These are phyloP conservation scores for Mrakia gelida DNA, from an alignment of 768 basidiomycete species.

Conservation along the genomic window DNA sequence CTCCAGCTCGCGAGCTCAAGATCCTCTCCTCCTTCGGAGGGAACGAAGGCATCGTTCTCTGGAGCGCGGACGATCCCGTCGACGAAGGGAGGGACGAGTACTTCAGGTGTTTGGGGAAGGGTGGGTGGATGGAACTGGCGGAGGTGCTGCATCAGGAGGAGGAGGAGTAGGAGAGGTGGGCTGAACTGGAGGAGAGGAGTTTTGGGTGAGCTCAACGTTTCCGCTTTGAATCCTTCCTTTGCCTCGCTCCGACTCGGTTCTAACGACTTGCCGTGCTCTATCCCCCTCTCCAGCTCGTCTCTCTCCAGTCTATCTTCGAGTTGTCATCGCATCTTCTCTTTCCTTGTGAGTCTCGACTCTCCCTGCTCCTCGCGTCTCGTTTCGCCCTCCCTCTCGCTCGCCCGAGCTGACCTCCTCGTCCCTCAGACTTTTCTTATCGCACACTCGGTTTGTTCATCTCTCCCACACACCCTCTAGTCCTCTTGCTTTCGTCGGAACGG, in stretches of 20 bases:
- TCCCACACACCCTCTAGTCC: not conserved
- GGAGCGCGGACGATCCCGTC: constrained; percentile 32
- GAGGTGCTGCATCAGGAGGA: constrained; percentile 19
- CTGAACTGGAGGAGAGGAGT: not conserved
- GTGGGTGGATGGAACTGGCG: constrained; percentile 29
- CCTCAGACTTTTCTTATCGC: not conserved
- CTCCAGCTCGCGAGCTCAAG: constrained; percentile 14
- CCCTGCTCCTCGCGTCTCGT: not conserved
- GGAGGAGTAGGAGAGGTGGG: not conserved
- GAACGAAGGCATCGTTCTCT: constrained; percentile 15
- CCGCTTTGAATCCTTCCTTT: not conserved
- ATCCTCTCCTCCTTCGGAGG: constrained; percentile 16
- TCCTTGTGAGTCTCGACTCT: not conserved
- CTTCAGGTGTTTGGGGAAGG: constrained; percentile 17
- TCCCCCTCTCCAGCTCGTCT: too few relatives aligned
- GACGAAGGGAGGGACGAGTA: constrained; percentile 27
- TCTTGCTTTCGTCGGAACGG: not conserved
- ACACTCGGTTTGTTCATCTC: not conserved
- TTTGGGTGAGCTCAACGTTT: not conserved
- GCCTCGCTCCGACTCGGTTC: too few relatives aligned
- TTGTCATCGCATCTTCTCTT: not conserved
- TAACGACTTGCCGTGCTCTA: too few relatives aligned
- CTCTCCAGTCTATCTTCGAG: too few relatives aligned
- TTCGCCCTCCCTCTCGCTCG: not conserved
- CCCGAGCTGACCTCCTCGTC: not conserved